Base-by-base conservation (phyloP, 371 early-diverging fungal species). In the Furculomyces boomerangus region DNA sequence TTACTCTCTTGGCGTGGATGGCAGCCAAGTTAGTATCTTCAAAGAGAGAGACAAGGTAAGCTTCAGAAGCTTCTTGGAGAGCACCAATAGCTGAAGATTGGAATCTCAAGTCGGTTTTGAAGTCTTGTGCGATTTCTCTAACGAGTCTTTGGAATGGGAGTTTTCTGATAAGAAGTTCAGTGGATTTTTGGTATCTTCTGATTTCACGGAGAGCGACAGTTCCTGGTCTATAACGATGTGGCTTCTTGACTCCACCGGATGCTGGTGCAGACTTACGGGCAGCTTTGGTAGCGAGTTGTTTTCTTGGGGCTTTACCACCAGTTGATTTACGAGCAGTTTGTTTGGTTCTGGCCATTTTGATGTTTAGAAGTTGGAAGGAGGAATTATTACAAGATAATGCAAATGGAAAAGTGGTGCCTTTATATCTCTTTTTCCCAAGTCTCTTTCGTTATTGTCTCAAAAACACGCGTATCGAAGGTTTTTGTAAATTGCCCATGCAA, bases 1-100 rank as follows among this genome's bases (percentile, higher is more conserved):
- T 99, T 65, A 99, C 98, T 74, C 99, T 88, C 83, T 95, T 95
- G 71, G 95, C 98, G 79, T 99, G 99, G 76, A 94, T 93, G 66
- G 98, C 98, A 60, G 94, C 93, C 73, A 92, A 78, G 81, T 96
- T 91, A 65, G 96, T 96, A 77, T 97, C 92, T 71, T 96, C 95
- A 71, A 96, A 96, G 54, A 97, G 76, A 35, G 77, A 72, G 58
- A 91, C 96, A 56, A 98, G 82, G 77, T 93, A 97, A 55, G 93
- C 90, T 77, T 99, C 99, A 50, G 93, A 76, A 55, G 97, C 95
- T 77, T 99, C 99, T 76, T 99, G 99, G 37, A 99, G 84, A 37
- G 96, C 93, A 63, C 88, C 89, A 64, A 98, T 90, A 60, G 97
- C 96, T 41, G 92, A 89, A 43, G 87, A 86, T 75, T 97, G 95